These are phyloP conservation scores for Sporisorium reilianum DNA, from an alignment of 1,284 basidiomycete species.

Conservation along the genomic window DNA sequence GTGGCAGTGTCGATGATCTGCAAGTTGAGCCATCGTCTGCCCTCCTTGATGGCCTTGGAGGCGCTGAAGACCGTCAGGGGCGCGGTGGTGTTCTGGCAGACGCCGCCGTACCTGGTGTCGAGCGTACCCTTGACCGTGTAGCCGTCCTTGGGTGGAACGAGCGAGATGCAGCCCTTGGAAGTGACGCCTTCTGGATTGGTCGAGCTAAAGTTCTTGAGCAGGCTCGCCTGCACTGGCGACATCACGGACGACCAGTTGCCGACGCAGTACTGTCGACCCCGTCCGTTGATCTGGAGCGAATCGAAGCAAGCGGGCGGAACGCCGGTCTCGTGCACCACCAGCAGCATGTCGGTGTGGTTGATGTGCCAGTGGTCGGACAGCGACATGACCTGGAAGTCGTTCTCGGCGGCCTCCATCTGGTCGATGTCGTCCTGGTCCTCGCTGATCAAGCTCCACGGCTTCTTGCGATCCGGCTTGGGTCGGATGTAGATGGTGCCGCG, in stretches of 20 bases:
- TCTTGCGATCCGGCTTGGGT: constrained; percentile 32
- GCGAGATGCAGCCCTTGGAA: constrained; percentile 54
- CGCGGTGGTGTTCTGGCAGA: constrained; percentile 48
- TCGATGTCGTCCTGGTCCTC: constrained; percentile 26
- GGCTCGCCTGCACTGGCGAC: constrained; percentile 19
- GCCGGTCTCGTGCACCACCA: constrained; percentile 50
- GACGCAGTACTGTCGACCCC: constrained; percentile 50
- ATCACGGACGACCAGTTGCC: constrained; percentile 33
- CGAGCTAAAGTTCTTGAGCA: constrained; percentile 42
- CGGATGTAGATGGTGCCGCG: constrained; percentile 51
- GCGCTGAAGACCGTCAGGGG: constrained; percentile 48
- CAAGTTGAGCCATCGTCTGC: constrained; percentile 45
- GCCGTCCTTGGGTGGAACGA: constrained; percentile 45
- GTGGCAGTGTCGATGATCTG: constrained; percentile 44
- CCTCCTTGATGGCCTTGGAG: constrained; percentile 30
- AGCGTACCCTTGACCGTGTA: constrained; percentile 41
- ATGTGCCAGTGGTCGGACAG: constrained; percentile 56
- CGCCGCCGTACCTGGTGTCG: constrained; percentile 45
- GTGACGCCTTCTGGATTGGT: constrained; percentile 44
- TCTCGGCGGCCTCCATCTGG: constrained; percentile 52
- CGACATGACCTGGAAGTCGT: constrained; percentile 36
- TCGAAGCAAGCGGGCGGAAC: constrained; percentile 56
- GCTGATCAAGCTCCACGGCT: constrained; percentile 50
- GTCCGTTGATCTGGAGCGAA: constrained; percentile 51
- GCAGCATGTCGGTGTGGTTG: constrained; percentile 47